phyloP scores from a whole-genome alignment of 2,329 filamentous ascomycete genomes.

The Penicillium hordei region DNA sequence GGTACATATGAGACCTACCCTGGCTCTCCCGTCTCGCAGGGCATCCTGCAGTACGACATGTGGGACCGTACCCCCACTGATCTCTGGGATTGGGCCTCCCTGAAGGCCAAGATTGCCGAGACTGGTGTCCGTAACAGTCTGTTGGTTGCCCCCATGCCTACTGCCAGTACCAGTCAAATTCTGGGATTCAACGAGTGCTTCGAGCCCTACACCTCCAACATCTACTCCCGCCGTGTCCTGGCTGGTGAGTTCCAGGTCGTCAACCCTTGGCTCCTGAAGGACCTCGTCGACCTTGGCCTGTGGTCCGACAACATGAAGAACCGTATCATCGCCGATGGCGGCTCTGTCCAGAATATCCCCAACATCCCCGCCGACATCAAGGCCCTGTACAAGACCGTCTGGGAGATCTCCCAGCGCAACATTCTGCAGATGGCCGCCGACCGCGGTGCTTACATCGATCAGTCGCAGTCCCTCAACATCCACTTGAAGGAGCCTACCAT shows the following conservation, averaged over 20 bases:
- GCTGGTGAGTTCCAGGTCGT: conserved; percentile 99
- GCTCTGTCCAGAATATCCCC: conserved; percentile 93
- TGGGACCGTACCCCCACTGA: conserved; percentile 92
- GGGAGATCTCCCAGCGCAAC: conserved; percentile 95
- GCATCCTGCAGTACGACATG: conserved; percentile 97
- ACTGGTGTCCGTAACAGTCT: conserved; percentile 94
- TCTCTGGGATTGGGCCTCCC: conserved; percentile 90
- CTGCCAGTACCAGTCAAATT: conserved; percentile 95
- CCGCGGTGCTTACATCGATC: conserved; percentile 97
- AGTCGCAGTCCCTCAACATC: conserved; percentile 98
- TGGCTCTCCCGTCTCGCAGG: conserved; percentile 90
- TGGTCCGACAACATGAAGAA: conserved; percentile 99
- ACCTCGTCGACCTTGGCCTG: conserved; percentile 93
- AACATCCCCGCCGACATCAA: conserved; percentile 97
- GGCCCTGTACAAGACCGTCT: conserved; percentile 97
- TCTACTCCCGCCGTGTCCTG: conserved; percentile 96
- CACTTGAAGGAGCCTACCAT: conserved; percentile 99
- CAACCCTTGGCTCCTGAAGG: conserved; percentile 97
- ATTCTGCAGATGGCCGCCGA: conserved; percentile 98
- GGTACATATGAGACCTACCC: conserved; percentile 88
- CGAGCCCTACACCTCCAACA: conserved; percentile 99
- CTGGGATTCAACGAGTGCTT: conserved; percentile 99
- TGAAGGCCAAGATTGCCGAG: conserved; percentile 90
- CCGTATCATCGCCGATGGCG: conserved; percentile 95
- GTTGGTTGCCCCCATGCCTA: conserved; percentile 95